Percentiles rank a stretch among this genome's conserved stretches.
Evolutionary conservation across 202 grass and related monocot genomes (phyloP).

Genomic region (Bolboschoenoplectus hybrid): DNA sequence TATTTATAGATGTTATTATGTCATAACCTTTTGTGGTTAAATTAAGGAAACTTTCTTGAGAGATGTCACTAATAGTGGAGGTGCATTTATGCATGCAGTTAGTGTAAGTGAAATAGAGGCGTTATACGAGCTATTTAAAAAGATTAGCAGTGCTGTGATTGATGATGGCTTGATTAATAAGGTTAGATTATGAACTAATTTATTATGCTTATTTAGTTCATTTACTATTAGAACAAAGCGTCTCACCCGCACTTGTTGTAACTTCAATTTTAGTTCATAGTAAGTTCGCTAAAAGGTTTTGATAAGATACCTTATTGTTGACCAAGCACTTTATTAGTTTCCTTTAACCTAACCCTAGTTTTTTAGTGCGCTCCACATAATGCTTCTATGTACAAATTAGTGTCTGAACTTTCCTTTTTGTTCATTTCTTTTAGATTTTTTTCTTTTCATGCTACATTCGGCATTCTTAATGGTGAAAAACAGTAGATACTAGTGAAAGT

Average conservation of each 20-base stretch:
- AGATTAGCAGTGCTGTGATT: conserved; percentile 78
- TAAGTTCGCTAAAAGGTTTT: not conserved
- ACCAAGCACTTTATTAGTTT: not conserved
- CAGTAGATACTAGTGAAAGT: conserved; percentile 9
- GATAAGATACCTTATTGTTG: not conserved
- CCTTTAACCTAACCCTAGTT: not conserved
- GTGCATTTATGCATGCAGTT: conserved; percentile 51
- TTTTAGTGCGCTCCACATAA: not conserved
- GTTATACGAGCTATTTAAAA: conserved; percentile 82
- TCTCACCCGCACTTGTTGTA: not conserved
- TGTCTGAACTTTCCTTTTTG: not conserved
- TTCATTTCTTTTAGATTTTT: conserved; percentile 15
- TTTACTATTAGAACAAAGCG: conserved; percentile 16
- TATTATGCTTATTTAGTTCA: conserved; percentile 26
- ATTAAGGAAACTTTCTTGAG: not conserved
- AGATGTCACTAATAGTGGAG: conserved; percentile 9
- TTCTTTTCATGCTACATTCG: not conserved
- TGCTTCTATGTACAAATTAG: not conserved
- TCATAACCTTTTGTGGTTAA: not conserved
- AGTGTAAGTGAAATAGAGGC: conserved; percentile 84
- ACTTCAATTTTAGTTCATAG: conserved; percentile 6
- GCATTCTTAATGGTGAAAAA: conserved; percentile 1
- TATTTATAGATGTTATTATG: not conserved
- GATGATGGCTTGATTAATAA: conserved; percentile 91
- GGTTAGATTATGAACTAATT: conserved; percentile 42